Base-by-base conservation (phyloP, 2,329 filamentous ascomycete species). In the Penicillium concentricum region DNA sequence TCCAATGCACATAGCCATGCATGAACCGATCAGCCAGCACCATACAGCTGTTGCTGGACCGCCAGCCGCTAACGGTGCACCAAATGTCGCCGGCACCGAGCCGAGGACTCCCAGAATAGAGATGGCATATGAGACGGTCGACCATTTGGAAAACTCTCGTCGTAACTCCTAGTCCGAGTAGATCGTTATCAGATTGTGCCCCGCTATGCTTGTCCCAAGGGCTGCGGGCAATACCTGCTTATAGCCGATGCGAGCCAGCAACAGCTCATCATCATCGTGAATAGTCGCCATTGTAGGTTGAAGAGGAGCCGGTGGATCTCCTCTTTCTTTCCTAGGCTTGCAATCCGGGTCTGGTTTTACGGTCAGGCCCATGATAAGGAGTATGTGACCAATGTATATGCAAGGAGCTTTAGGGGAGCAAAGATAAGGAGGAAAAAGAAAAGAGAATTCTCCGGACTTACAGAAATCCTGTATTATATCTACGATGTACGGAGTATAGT, bases 101-200 rank as follows among this genome's bases (percentile, higher is more conserved):
- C 85, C 85, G 2, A 87, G 69, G 3, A 87, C 84, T 30, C 85
- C 85, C 6, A 87, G 74, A 59, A 87, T 85, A 12, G 84, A 87
- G 58, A 87, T 85, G 26, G 85, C 85, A 71, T 87, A 87, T 4
- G 84, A 87, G 4, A 87, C 76, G 3, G 84, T 87, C 4, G 84
- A 87, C 84, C 84, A 87, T 79, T 83, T 84, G 37, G 82, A 86
- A 66, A 88, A 87, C 63, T 87, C 83, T 52, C 85, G 78, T 63
- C 78, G 78, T 26, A 87, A 67, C 68, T 87, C 84, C 84, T 87
- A 56, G 20, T 26, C 18, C 7, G 10, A 24, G 24, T 39, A 30
- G 43, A 63, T 28, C 9, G 34, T 39, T 51, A 44, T 56, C 54
- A 56, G 48, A 56, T 52, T 38, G 20, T 51, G 48, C 54, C 54